Percentiles rank a stretch among this genome's conserved stretches.
phyloP scores from a whole-genome alignment of 2,329 filamentous ascomycete species.

The Aspergillus udagawae region DNA sequence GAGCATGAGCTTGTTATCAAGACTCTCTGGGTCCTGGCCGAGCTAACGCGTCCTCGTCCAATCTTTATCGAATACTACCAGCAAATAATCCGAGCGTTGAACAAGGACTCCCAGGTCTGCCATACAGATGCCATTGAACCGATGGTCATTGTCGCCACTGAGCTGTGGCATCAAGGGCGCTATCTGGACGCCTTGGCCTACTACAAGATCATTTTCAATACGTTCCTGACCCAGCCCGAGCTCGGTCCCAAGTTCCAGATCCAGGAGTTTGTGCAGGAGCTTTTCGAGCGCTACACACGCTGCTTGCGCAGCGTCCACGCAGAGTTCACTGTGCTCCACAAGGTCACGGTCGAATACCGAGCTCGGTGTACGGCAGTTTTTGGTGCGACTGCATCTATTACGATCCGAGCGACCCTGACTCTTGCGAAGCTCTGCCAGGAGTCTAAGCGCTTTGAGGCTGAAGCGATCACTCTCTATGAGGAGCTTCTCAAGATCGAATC shows the following conservation, averaged over 20 bases:
- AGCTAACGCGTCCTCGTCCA: slow-evolving; percentile 35
- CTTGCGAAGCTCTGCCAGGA: slow-evolving; percentile 38
- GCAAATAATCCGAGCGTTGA: slow-evolving; percentile 33
- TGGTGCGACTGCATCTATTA: slow-evolving; percentile 33
- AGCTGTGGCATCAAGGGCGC: slow-evolving; percentile 36
- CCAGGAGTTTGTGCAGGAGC: slow-evolving; percentile 28
- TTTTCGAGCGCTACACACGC: slow-evolving; percentile 34
- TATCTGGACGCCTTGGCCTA: slow-evolving; percentile 35
- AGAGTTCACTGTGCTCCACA: slow-evolving; percentile 30
- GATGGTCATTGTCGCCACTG: slow-evolving; percentile 34
- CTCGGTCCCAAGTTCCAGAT: slow-evolving; percentile 31
- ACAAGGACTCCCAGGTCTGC: slow-evolving; percentile 33
- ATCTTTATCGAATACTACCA: slow-evolving; percentile 39
- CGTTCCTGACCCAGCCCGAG: slow-evolving; percentile 29
- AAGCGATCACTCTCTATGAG: slow-evolving; percentile 37
- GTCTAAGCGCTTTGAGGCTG: slow-evolving; percentile 32
- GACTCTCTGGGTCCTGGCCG: slow-evolving; percentile 35
- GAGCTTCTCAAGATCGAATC: slow-evolving; percentile 34
- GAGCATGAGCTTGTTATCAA: slow-evolving; percentile 35
- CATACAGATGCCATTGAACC: slow-evolving; percentile 38
- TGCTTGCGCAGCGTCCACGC: slow-evolving; percentile 32
- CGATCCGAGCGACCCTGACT: slow-evolving; percentile 32
- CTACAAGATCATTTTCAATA: slow-evolving; percentile 35
- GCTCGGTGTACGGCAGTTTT: slow-evolving; percentile 33
- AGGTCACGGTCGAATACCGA: slow-evolving; percentile 33